Evolutionary conservation across 345 rosid species (phyloP), one percentile per base, ranked within the genome.

Genomic region (Salix brachista): DNA sequence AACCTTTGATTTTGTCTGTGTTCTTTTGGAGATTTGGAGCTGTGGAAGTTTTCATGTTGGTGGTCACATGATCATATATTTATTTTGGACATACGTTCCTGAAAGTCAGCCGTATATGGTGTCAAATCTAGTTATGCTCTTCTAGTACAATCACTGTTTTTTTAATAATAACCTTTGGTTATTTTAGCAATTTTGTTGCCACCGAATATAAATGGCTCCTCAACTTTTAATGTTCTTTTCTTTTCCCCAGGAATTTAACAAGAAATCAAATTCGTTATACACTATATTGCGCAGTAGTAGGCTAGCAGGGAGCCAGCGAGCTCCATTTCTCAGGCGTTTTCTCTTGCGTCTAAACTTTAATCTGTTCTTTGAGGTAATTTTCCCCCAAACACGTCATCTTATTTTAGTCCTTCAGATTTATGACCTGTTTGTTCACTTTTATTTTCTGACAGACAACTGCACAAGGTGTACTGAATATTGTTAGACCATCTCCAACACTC

Each of bases 281-380:
- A 91, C 98, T 46, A 93, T 93, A 74, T 79, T 93, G 78, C 90
- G 98, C 58, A 90, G 99, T 75, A 96, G 97, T 87, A 90, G 96
- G 84, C 91, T 91, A 21, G 99, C 94, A 0, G 98, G 98, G 70
- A 96, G 98, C 85, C 99, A 91, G 81, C 87, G 99, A 79, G 99
- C 97, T 48, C 98, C 98, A 17, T 96, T 90, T 80, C 90, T 93
- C 70, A 91, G 99, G 75, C 94, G 96, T 48, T 93, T 96, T 84
- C 96, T 96, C 78, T 85, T 93, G 88, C 98, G 92, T 19, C 86
- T 93, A 58, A 93, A 96, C 84, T 93, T 87, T 80, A 93, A 93
- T 86, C 90, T 90, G 68, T 96, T 91, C 86, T 93, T 91, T 26
- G 98, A 96, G 98, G 99, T 92, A 79, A 76, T 54, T 56, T 48